Base-by-base conservation (phyloP, 23 red algal species). In the Pyropia haitanensis region DNA sequence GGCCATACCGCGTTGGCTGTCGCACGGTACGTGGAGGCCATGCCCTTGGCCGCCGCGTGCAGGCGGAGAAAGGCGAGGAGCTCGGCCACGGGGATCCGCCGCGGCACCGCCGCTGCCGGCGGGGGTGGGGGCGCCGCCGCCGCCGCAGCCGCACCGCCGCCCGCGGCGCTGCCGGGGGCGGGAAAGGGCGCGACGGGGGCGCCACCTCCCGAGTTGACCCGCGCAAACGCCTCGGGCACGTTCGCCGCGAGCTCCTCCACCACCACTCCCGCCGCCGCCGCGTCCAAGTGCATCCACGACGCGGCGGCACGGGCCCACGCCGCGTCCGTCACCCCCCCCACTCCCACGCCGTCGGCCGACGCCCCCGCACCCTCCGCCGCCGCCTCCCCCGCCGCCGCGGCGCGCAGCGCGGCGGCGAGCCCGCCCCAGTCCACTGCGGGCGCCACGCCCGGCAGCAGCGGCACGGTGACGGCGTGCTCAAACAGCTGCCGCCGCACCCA, bases 181-280 rank as follows among this genome's bases (percentile, higher is more conserved):
- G 39, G 39, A 46, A 46, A 46, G 39, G 39, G 39, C 39, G 39
- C 39, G 39, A 46, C 39, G 39, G 39, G 39, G 5, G 10, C 8
- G 23, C 62, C 67, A 26, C 54, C 68, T 24, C 63, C 55, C 50
- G 75, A 53, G 55, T 87, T 87, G 46, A 60, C 59, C 25, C 63
- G 60, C 30, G 69, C 71, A 54, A 87, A 87, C 14, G 81, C 70
- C 62, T 76, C 68, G 26, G 81, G 81, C 18, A 66, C 71, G 68
- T 87, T 87, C 23, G 81, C 76, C 68, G 75, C 81, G 18, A 87
- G 53, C 52, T 70, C 81, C 49, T 87, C 81, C 46, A 87, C 69
- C 44, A 87, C 76, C 34, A 87, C 53, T 1, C 54, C 81, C 18
- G 81, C 81, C 48, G 74, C 63, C 21, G 74, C 81, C 1, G 81